Evolutionary conservation across 257 asterid species (phyloP).

Genomic region (Solanum pennellii): DNA sequence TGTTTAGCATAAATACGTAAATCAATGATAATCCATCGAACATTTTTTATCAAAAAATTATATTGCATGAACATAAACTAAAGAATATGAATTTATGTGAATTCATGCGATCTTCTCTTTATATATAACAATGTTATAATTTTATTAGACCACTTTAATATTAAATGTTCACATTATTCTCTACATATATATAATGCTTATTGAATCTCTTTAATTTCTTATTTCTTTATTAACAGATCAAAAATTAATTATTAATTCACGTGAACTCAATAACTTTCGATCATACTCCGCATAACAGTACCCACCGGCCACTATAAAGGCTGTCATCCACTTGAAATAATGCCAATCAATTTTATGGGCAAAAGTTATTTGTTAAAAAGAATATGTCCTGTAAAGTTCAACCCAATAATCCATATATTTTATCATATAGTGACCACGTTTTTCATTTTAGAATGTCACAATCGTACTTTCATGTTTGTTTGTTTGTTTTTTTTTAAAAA

Average conservation of each 20-base stretch:
- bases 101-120: not conserved
- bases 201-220: not conserved
- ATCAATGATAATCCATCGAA: not conserved
- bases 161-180: not conserved
- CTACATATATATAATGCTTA: not conserved
- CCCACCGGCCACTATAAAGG: not conserved
- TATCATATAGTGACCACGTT: not conserved
- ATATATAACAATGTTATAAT: not conserved
- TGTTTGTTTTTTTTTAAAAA: not conserved
- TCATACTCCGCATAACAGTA: not conserved
- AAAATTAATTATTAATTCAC: not conserved
- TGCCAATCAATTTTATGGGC: not conserved
- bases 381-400: not conserved
- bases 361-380: not conserved
- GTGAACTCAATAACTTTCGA: not conserved
- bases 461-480: not conserved
- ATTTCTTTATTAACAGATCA: accelerated
- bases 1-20: not conserved
- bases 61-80: not conserved
- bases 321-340: slow-evolving; percentile 2
- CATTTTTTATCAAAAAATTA: not conserved
- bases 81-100: not conserved
- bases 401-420: not conserved
- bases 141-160: not conserved
- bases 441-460: not conserved